phyloP scores from a whole-genome alignment of 805 yeast genomes.

The Lachancea thermotolerans region DNA sequence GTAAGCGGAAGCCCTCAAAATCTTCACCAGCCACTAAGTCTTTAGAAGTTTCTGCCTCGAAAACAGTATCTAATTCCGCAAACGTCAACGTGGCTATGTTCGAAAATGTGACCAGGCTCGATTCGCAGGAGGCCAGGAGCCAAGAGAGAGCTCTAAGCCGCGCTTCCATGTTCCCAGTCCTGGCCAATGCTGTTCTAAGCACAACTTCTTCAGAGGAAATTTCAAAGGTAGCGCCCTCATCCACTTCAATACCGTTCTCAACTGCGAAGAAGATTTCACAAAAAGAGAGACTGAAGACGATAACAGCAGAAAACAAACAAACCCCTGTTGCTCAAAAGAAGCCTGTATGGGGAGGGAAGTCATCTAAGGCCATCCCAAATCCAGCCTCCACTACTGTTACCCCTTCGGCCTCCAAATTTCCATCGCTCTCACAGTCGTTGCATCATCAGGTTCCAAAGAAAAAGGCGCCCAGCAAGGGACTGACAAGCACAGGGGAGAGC shows the following conservation, averaged over 20 bases:
- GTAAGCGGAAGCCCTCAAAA: constrained; percentile 29
- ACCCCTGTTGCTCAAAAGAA: constrained; percentile 6
- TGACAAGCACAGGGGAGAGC: constrained; percentile 7
- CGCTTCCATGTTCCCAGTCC: not conserved
- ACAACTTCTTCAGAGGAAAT: not conserved
- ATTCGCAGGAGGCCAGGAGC: not conserved
- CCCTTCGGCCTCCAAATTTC: not conserved
- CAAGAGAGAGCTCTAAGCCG: not conserved
- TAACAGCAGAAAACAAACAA: not conserved
- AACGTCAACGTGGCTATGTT: not conserved
- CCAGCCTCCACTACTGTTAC: not conserved
- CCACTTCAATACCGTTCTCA: not conserved
- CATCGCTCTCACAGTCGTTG: constrained; percentile 5
- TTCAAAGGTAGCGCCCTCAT: too few relatives aligned
- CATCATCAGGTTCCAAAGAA: not conserved
- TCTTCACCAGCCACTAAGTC: not conserved
- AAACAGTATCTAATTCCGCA: not conserved
- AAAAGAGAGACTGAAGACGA: constrained; percentile 21
- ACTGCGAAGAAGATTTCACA: constrained; percentile 22
- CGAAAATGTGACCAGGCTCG: not conserved
- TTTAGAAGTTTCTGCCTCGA: too few relatives aligned
- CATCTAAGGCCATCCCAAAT: not conserved
- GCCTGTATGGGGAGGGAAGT: constrained; percentile 20
- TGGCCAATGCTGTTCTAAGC: not conserved
- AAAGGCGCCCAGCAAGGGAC: constrained; percentile 1